Conservation (phyloP, 78 protist genomes). For the Polysphondylium violaceum region DNA sequence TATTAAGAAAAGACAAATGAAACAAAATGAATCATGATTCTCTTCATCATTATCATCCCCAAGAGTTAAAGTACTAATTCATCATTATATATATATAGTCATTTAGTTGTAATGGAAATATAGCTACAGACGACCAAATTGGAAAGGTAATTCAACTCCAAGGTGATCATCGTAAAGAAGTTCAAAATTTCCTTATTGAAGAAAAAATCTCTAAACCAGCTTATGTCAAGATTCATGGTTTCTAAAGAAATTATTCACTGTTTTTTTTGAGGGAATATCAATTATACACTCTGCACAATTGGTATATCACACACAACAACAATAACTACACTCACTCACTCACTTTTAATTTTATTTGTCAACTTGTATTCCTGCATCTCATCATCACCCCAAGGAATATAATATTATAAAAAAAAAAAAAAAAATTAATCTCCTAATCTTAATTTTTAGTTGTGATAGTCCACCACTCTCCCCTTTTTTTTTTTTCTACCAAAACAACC, state of each 20-base stretch:
- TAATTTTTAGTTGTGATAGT: no score
- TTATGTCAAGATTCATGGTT: slow-evolving; percentile 82
- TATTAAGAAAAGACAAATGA: neutral
- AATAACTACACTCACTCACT: neutral
- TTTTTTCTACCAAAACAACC: no score
- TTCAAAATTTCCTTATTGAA: slow-evolving; percentile 54
- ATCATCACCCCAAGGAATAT: no score
- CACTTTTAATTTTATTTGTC: neutral
- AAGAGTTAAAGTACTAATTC: neutral
- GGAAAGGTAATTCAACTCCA: slow-evolving; percentile 88
- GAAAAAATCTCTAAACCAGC: slow-evolving; percentile 66
- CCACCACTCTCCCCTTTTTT: no score
- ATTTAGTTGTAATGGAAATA: slow-evolving; percentile 84
- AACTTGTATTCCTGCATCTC: no score
- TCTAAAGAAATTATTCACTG: slow-evolving; percentile 49
- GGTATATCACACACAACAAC: neutral
- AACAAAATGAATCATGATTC: neutral
- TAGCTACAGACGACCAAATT: slow-evolving; percentile 72
- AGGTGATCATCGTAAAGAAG: slow-evolving; percentile 85
- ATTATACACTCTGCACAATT: no score
- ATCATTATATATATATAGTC: slow-evolving; percentile 14
- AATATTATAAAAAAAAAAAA: no score
- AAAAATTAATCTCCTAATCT: no score
- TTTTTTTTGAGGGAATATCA: neutral
- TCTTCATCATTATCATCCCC: neutral